Base-by-base conservation (phyloP, 495 filamentous ascomycete species). In the Hapsidospora chrysogenum region DNA sequence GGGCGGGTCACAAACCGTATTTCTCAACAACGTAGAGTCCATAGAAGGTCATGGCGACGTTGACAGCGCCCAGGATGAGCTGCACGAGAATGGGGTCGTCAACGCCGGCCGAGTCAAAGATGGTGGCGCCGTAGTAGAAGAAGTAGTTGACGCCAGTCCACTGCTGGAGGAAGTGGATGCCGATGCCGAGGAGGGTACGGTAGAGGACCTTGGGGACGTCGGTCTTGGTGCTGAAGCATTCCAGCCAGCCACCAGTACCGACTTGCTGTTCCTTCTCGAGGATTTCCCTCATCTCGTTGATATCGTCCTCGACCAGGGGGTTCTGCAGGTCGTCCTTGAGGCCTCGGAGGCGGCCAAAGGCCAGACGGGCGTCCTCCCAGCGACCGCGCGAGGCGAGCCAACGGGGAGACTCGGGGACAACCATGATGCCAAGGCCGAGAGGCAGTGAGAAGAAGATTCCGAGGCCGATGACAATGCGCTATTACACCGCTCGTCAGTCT, bases 1-100 rank as follows among this genome's bases (percentile, higher is more conserved):
- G n/a, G n/a, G n/a, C n/a, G n/a, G n/a, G n/a, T n/a, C 39, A 64
- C 63, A n/a, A n/a, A n/a, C n/a, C n/a, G n/a, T n/a, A n/a, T 17
- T 41, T 42, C 52, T 82, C 74, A 11, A 81, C 77, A 32, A 80
- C 57, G 42, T 72, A 80, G 13, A 85, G 64, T 40, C 75, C 77
- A 10, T 69, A 58, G 28, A 82, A 58, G 25, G 79, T 80, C 42
- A 68, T 65, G 33, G 56, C 64, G 36, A 85, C 72, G 56, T 85
- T 85, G 43, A 85, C 74, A 13, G 66, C 65, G 39, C 74, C 74
- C 1, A 79, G 60, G 38, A 83, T 80, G 48, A 83, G 74, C 47
- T 71, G 68, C 13, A 72, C 77, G 21, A 73, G 56, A 51, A 74
- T 78, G 32, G 64, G 64, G 49, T 81, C 71, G 20, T 58, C 51